Conservation (phyloP, 75 land plant species). For the Adiantum capillusveneris region DNA sequence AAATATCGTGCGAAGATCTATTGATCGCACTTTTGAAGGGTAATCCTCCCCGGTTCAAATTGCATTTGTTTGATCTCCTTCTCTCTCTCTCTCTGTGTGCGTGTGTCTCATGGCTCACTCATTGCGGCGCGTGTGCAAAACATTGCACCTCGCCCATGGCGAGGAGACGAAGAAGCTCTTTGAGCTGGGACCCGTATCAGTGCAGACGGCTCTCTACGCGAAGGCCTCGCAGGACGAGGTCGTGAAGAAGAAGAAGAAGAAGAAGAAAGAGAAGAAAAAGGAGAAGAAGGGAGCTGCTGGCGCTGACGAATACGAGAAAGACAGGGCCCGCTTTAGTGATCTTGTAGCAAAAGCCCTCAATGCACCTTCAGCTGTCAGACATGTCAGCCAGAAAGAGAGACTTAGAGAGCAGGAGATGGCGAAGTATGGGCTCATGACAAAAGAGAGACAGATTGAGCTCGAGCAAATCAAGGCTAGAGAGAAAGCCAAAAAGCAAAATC, state of each 20-base stretch:
- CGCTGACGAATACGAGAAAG: not conserved
- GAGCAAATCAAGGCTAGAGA: conserved; percentile 35
- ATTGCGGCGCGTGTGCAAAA: no score
- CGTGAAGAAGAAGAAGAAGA: conserved; percentile 14
- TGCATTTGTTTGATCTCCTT: no score
- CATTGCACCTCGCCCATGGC: no score
- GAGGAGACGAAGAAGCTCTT: no score
- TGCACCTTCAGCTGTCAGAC: conserved; percentile 50
- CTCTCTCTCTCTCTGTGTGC: no score
- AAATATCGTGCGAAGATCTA: no score
- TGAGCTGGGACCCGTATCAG: not conserved
- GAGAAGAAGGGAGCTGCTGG: conserved; percentile 13
- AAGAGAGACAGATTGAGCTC: conserved; percentile 41
- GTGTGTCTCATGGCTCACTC: no score
- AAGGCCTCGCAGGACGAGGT: not conserved
- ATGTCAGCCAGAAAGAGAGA: conserved; percentile 42
- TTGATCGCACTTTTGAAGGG: no score
- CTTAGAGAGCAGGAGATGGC: conserved; percentile 42
- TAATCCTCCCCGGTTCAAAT: no score
- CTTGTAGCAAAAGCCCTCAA: conserved; percentile 30
- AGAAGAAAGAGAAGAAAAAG: conserved; percentile 24
- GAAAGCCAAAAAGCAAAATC: conserved; percentile 23
- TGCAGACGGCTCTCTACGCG: not conserved
- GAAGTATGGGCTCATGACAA: conserved; percentile 60
- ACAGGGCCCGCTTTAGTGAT: conserved; percentile 13